Base-by-base conservation (phyloP, 1,284 basidiomycete species). In the Anthracocystis panici-leucophaei region DNA sequence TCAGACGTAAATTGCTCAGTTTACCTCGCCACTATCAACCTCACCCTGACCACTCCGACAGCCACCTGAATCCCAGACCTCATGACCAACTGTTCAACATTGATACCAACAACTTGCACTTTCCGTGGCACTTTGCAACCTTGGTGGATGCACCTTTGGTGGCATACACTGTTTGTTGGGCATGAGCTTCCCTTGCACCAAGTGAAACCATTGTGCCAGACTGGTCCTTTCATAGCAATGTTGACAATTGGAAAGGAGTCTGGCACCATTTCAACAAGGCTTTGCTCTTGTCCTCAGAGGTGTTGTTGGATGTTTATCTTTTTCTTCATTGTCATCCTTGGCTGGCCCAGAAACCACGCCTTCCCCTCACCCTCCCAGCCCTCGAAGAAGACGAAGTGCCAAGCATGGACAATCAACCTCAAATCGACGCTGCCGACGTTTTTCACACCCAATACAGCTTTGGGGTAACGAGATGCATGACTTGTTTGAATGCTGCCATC, bases 391-490 rank as follows among this genome's bases (percentile, higher is more conserved):
- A 35, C n/a, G n/a, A n/a, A n/a, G n/a, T n/a, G n/a, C n/a, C n/a
- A n/a, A n/a, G 33, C 33, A 6, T 35, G 33, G 33, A 35, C 33
- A 12, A 35, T 12, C 33, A 35, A 12, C 6, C 12, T 12, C 33
- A 35, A 35, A 35, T 12, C 12, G 33, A 35, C 33, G 7, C 6
- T 7, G 6, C 33, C 33, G 33, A 35, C 33, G 33, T 12, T 12
- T 35, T 7, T 35, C 33, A 35, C 12, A 12, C 33, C 6, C 7
- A 7, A 12, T 35, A 35, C 33, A 35, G 6, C 20, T 27, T 40
- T 50, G 56, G 56, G 2, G 56, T 58, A 31, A 41, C 46, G 16
- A 23, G 46, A 31, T 58, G 56, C 46, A 58, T 58, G 56, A 6
- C 41, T 10, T 58, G 56, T 23, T 23, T 41, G 10, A 23, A 50